phyloP scores from a whole-genome alignment of 2,329 filamentous ascomycete genomes.

The Cercospora janseana region DNA sequence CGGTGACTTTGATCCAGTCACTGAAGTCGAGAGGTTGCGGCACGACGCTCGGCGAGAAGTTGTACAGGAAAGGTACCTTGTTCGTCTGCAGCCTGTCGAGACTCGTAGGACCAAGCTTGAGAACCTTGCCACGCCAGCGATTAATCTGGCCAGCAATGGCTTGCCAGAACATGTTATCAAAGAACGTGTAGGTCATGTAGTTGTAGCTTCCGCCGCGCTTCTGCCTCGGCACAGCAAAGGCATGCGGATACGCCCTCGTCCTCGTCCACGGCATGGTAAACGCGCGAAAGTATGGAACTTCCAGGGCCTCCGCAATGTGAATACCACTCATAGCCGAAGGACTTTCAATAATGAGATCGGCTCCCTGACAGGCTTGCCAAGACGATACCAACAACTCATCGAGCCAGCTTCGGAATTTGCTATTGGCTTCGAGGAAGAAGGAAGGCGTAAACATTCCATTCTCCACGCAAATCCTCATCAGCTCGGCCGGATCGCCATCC shows the following conservation, averaged over 20 bases:
- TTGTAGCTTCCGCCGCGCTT: slow-evolving; percentile 97
- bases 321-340: slow-evolving; percentile 97
- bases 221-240: slow-evolving; percentile 73
- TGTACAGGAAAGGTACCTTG: slow-evolving; percentile 97
- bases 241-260: slow-evolving; percentile 92
- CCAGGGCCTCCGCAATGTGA: slow-evolving; percentile 89
- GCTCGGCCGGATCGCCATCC: slow-evolving; percentile 84
- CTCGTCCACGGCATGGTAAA: slow-evolving; percentile 99
- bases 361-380: slow-evolving; percentile 79
- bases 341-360: slow-evolving; percentile 89
- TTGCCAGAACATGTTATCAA: slow-evolving; percentile 96
- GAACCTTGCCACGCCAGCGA: slow-evolving; percentile 78
- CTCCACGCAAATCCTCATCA: slow-evolving; percentile 95
- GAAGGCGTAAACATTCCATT: slow-evolving; percentile 95
- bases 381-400: slow-evolving; percentile 81
- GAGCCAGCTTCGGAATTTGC: slow-evolving; percentile 90
- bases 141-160: slow-evolving; percentile 90
- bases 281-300: slow-evolving; percentile 92
- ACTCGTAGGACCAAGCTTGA: slow-evolving; percentile 75
- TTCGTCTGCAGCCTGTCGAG: slow-evolving; percentile 92
- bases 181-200: slow-evolving; percentile 91
- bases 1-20: slow-evolving; percentile 95
- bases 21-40: slow-evolving; percentile 90
- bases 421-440: slow-evolving; percentile 82
- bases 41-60: slow-evolving; percentile 93